These are phyloP conservation scores for Brassica rapa DNA, from an alignment of 345 rosid genomes.

Conservation along the genomic window DNA sequence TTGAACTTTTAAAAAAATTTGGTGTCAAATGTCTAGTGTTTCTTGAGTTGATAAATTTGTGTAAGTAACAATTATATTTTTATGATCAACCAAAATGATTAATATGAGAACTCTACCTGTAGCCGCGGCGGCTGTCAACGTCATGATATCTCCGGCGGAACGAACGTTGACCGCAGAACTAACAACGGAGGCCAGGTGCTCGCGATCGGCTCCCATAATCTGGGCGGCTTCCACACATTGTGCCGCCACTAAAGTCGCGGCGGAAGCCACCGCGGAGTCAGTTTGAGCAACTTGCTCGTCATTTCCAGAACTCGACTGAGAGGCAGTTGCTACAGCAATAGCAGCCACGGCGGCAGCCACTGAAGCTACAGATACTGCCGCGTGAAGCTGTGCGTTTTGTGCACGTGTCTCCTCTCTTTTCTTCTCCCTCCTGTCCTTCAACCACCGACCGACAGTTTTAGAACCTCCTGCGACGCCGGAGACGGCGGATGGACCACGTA, in stretches of 20 bases:
- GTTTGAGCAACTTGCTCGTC: slow-evolving; percentile 74
- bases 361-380: slow-evolving; percentile 73
- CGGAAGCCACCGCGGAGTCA: slow-evolving; percentile 78
- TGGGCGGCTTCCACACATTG: slow-evolving; percentile 88
- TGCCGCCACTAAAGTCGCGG: slow-evolving; percentile 74
- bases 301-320: slow-evolving; percentile 59
- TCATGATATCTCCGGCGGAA: slow-evolving; percentile 82
- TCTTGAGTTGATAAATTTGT: too few relatives aligned
- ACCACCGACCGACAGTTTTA: slow-evolving; percentile 82
- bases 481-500: slow-evolving; percentile 33
- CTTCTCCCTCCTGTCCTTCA: slow-evolving; percentile 78
- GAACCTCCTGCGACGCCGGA: slow-evolving; percentile 49
- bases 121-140: slow-evolving; percentile 82
- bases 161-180: slow-evolving; percentile 82
- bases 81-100: too few relatives aligned
- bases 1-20: background rate
- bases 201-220: slow-evolving; percentile 84
- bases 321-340: slow-evolving; percentile 69
- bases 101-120: slow-evolving; percentile 53
- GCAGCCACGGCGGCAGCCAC: slow-evolving; percentile 87
- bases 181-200: slow-evolving; percentile 66
- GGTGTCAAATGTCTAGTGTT: too few relatives aligned
- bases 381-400: slow-evolving; percentile 82
- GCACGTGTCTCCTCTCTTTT: slow-evolving; percentile 78
- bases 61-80: too few relatives aligned